Evolutionary conservation across 1,284 basidiomycete genomes (phyloP), one percentile per base, ranked within the genome.

Genomic region (Cryptococcus wingfieldii): DNA sequence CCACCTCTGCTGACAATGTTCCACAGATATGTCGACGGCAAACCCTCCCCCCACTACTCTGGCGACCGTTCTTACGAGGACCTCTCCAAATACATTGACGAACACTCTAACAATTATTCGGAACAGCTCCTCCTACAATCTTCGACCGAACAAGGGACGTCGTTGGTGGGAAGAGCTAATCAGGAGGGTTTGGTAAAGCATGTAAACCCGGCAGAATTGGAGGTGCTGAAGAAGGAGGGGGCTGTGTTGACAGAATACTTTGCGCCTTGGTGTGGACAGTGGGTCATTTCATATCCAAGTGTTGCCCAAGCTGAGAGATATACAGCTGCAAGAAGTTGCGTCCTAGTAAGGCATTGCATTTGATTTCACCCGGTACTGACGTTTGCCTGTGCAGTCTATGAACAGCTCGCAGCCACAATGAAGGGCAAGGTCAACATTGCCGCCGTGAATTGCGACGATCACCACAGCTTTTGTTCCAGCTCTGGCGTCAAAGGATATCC

Each of bases 231-330:
- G 25, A 74, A 77, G 2, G 74, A 83, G 56, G 86, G 89, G 0
- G 84, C 88, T 0, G 79, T 84, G 0, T 89, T 95, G 65, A 81
- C 94, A 77, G 94, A 96, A 72, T 96, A 89, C 79, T 95, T 83
- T 69, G 91, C 90, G 0, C 92, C 92, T 0, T 94, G 91, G 91
- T 94, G 91, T 71, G 86, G 88, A 1, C 92, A 95, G 78, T 80
- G 54, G 67, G 76, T 51, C 31, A 50, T 9, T 14, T 41, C 28
- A 25, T 51, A 9, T 44, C 31, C 18, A 66, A 52, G 6, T 37
- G 47, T 9, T 16, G 45, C 14, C 38, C 13, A 14, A 38, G 19
- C 43, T 53, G n/a, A 23, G 14, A 8, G 23, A 23, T 14, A 25
- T 2, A 8, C 56, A 78, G 76, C 58, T 94, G 91, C 81, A 92